Conservation (phyloP, 257 asterid species). For the Solanum verrucosum region DNA sequence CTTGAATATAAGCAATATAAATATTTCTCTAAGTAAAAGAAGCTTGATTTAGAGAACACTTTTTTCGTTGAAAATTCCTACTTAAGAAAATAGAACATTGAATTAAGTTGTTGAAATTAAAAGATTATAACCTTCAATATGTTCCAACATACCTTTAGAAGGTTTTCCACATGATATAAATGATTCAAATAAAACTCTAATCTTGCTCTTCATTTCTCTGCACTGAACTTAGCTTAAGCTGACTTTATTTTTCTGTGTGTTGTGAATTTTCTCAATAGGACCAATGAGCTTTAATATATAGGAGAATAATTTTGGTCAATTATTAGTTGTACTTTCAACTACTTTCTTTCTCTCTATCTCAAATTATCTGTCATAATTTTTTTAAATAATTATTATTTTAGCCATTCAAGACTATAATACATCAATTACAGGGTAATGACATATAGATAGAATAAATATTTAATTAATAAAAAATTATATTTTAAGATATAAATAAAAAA, state of each 20-base stretch:
- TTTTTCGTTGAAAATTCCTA: no score
- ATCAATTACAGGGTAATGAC: no score
- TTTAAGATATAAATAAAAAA: no score
- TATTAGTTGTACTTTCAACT: neutral
- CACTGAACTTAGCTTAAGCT: neutral
- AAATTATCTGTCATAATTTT: no score
- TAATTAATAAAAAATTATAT: no score
- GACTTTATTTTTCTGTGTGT: neutral
- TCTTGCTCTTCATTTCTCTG: neutral
- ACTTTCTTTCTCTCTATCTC: fast-evolving
- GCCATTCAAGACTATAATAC: no score
- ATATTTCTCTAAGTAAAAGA: neutral
- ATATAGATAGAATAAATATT: no score
- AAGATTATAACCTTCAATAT: neutral
- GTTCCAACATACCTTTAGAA: neutral
- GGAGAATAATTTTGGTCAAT: neutral
- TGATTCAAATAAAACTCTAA: neutral
- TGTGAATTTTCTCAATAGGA: neutral
- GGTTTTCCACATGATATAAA: neutral
- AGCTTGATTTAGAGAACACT: neutral
- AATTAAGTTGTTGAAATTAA: neutral
- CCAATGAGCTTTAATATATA: neutral
- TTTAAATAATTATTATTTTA: no score
- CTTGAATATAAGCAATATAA: neutral
- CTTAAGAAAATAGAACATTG: neutral